phyloP scores from a whole-genome alignment of 148 eudicot genomes.

The Talinum fruticosum region DNA sequence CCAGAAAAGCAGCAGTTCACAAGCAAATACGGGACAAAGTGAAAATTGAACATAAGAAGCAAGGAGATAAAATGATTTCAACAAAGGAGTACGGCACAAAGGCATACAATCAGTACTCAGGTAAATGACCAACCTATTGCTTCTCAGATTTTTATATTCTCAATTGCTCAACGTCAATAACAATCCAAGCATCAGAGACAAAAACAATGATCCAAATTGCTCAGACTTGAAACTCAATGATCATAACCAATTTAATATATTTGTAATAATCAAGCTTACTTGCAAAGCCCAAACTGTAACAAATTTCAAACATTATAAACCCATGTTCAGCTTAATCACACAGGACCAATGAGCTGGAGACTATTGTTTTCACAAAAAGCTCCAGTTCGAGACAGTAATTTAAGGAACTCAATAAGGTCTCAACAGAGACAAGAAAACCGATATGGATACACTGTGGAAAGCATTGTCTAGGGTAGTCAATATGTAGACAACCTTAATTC shows the following conservation, averaged over 20 bases:
- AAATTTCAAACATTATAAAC: background rate
- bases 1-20: constrained; percentile 8
- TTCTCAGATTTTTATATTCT: background rate
- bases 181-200: background rate
- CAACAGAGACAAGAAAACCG: no score
- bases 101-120: background rate
- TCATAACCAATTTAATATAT: background rate
- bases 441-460: background rate
- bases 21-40: background rate
- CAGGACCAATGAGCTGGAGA: background rate
- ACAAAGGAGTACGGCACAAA: background rate
- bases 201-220: background rate
- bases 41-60: background rate
- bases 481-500: background rate
- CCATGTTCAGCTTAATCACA: background rate
- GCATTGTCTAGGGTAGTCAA: background rate
- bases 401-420: background rate
- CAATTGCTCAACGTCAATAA: background rate
- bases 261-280: background rate
- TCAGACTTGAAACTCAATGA: background rate
- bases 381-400: background rate
- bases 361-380: background rate
- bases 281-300: background rate
- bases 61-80: background rate
- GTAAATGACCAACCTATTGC: background rate